Conservation (phyloP, 2,329 filamentous ascomycete species). For the Penicillium sp. region DNA sequence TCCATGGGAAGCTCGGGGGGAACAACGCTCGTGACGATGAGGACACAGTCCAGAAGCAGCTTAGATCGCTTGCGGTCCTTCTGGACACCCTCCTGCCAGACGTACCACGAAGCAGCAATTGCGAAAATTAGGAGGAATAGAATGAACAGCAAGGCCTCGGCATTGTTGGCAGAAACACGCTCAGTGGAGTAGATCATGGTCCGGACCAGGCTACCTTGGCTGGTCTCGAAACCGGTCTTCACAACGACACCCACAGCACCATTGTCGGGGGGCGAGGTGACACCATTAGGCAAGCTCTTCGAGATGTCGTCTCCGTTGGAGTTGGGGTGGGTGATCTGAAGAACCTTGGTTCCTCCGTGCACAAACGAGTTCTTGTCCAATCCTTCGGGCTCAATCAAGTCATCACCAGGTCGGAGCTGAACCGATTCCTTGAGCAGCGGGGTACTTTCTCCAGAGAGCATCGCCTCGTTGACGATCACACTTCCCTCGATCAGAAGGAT, state of each 20-base stretch:
- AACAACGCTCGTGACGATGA: conserved; percentile 97
- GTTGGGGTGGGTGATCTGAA: conserved; percentile 89
- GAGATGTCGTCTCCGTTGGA: conserved; percentile 65
- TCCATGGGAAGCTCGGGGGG: conserved; percentile 99
- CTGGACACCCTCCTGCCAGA: conserved; percentile 94
- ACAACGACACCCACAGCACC: conserved; percentile 91
- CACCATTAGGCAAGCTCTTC: conserved; percentile 70
- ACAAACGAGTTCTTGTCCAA: conserved; percentile 96
- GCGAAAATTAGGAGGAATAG: conserved; percentile 95
- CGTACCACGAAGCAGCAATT: conserved; percentile 96
- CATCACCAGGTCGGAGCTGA: conserved; percentile 82
- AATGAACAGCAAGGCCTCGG: conserved; percentile 95
- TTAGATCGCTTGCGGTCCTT: conserved; percentile 97
- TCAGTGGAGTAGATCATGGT: conserved; percentile 99
- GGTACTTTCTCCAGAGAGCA: conserved; percentile 98
- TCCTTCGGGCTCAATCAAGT: conserved; percentile 79
- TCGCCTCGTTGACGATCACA: conserved; percentile 98
- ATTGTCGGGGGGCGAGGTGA: conserved; percentile 84
- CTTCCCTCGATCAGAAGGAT: conserved; percentile 94
- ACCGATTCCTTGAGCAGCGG: conserved; percentile 95
- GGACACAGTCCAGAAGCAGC: conserved; percentile 91
- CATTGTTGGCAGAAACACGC: conserved; percentile 97
- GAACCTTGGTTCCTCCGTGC: conserved; percentile 95
- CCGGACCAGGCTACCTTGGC: conserved; percentile 92
- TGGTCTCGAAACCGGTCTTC: conserved; percentile 98